Conservation (phyloP, 257 asterid genomes). For the Oldenlandia corymbosa region DNA sequence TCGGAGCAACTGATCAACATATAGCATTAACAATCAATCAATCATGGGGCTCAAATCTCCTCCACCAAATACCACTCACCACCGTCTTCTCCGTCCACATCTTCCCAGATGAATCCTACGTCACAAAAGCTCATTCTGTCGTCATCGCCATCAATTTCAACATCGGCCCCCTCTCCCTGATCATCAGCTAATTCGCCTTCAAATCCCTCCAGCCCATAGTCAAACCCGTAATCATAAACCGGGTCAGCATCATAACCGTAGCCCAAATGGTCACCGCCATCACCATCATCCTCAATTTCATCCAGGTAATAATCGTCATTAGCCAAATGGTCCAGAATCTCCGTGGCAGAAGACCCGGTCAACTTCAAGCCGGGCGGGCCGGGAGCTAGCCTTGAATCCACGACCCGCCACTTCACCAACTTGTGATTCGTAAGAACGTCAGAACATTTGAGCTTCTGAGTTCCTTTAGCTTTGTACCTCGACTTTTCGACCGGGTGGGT, state of each 20-base stretch:
- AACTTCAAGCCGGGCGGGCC: slow-evolving; percentile 37
- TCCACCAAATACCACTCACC: slow-evolving; percentile 76
- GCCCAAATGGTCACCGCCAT: slow-evolving; percentile 9
- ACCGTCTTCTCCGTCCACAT: slow-evolving; percentile 42
- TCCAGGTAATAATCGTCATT: slow-evolving; percentile 10
- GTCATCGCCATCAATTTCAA: slow-evolving; percentile 10
- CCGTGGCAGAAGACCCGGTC: slow-evolving; percentile 55
- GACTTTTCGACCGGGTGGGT: slow-evolving; percentile 48
- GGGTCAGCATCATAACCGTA: slow-evolving; percentile 9
- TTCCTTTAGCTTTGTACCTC: slow-evolving; percentile 59
- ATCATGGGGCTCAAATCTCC: slow-evolving; percentile 45
- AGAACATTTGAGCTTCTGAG: slow-evolving; percentile 32
- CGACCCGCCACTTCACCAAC: slow-evolving; percentile 53
- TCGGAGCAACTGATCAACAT: not conserved
- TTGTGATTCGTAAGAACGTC: slow-evolving; percentile 28
- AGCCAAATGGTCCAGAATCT: slow-evolving; percentile 52
- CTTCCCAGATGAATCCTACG: slow-evolving; percentile 35
- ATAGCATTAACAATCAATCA: not conserved
- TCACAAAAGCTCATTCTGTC: slow-evolving; percentile 33
- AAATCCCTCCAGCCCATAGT: not conserved
- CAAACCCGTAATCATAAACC: not conserved
- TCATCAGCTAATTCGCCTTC: slow-evolving; percentile 9
- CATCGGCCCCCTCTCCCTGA: too few species aligned
- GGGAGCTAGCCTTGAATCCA: slow-evolving; percentile 33
- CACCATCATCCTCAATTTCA: slow-evolving; percentile 2